These are phyloP conservation scores for Candida incommunis DNA, from an alignment of 805 yeast species.

Conservation along the genomic window DNA sequence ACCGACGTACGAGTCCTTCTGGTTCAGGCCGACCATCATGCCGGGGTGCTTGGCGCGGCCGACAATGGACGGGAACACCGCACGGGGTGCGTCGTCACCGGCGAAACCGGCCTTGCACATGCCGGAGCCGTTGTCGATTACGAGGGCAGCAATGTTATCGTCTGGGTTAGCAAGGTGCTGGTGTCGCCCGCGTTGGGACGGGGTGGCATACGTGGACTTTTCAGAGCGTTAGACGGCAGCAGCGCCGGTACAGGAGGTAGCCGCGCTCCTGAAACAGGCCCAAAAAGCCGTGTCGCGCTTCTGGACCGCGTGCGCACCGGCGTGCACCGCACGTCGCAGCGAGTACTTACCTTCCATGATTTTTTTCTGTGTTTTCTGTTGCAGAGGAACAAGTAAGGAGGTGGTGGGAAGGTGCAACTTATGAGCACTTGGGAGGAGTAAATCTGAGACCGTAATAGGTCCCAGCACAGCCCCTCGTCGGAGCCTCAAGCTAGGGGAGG, in stretches of 20 bases:
- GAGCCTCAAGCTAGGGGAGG: too few species aligned
- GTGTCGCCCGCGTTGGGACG: too few species aligned
- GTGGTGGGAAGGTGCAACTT: conserved; percentile 2
- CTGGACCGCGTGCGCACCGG: too few species aligned
- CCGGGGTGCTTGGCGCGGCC: conserved; percentile 99
- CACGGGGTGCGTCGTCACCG: conserved; percentile 99
- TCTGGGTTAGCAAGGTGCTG: conserved; percentile 17
- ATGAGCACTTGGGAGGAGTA: conserved; percentile 2
- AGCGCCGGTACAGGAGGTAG: too few species aligned
- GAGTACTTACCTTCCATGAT: conserved; percentile 6
- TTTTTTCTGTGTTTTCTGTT: not conserved
- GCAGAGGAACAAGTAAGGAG: not conserved
- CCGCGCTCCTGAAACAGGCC: too few species aligned
- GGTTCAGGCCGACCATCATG: conserved; percentile 99
- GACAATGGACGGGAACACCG: conserved; percentile 98
- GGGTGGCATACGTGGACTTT: too few species aligned
- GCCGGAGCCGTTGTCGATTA: conserved; percentile 99
- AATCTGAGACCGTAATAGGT: conserved; percentile 2
- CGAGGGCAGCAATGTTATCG: conserved; percentile 30
- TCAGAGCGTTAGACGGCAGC: too few species aligned
- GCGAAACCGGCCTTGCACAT: conserved; percentile 99
- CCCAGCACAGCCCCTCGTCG: conserved; percentile 2
- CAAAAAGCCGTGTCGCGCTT: too few species aligned
- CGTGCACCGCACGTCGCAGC: too few species aligned
- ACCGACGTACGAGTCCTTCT: conserved; percentile 98